Percentiles rank a stretch among this genome's conserved stretches.
Conservation (phyloP, 306 rosid genomes). For the Pachyrhizus erosus region DNA sequence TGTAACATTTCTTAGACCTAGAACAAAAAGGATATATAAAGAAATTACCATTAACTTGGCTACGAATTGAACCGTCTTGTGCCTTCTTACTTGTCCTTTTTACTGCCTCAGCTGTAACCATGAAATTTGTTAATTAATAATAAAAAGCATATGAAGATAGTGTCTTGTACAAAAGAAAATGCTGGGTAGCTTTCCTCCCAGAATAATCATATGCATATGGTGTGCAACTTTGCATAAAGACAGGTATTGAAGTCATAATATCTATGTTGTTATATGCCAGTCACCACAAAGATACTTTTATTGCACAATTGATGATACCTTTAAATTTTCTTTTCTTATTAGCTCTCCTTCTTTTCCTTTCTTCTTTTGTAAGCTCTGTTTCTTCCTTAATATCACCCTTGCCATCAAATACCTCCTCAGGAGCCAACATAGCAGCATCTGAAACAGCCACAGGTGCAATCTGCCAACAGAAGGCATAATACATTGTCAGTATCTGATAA, state of each 20-base stretch:
- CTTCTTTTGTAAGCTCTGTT: conserved; percentile 82
- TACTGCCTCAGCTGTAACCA: conserved; percentile 64
- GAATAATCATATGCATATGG: background rate
- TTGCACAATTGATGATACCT: conserved; percentile 54
- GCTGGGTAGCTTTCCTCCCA: conserved; percentile 28
- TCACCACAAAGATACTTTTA: conserved; percentile 30
- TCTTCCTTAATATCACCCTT: conserved; percentile 95
- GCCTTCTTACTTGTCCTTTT: conserved; percentile 59
- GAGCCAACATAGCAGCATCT: conserved; percentile 99
- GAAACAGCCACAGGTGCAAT: conserved; percentile 95
- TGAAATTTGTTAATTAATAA: conserved; percentile 32
- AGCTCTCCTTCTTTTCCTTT: conserved; percentile 93
- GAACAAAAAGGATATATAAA: background rate
- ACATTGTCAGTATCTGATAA: conserved; percentile 32
- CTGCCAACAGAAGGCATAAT: conserved; percentile 57
- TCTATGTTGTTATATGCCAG: background rate
- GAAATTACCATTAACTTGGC: conserved; percentile 54
- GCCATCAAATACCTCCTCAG: conserved; percentile 93
- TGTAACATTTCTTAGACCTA: background rate
- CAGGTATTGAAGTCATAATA: conserved; percentile 8
- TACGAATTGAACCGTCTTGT: conserved; percentile 30
- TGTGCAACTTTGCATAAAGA: conserved; percentile 25
- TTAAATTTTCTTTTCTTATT: conserved; percentile 86
- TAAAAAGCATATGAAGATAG: conserved; percentile 24
- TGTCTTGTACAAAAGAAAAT: conserved; percentile 28